Evolutionary conservation across 2,329 filamentous ascomycete species (phyloP), one percentile per base, ranked within the genome.

Genomic region (Aspergillus caelatus): DNA sequence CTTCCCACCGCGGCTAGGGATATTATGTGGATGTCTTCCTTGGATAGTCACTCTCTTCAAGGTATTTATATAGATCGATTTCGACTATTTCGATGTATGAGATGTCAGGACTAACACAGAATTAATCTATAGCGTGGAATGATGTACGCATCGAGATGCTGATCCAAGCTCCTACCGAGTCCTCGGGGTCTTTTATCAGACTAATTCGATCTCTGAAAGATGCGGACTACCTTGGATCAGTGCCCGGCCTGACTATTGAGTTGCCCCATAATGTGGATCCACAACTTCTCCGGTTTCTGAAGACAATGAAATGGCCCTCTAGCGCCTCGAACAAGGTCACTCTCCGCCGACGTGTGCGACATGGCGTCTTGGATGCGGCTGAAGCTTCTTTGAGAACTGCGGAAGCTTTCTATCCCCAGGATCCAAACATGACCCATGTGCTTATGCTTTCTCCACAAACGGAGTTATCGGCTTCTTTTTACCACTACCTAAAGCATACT

Each of bases 361-460:
- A 82, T 43, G 81, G 85, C 55, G 82, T 81, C 54, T 72, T 90
- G 65, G 88, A 83, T 7, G 84, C 91, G 50, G 88, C 91, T 67
- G 89, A 94, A 69, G 89, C 90, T 61, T 89, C 92, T 0, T 82
- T 90, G 19, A 88, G 90, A 28, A 91, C 94, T 63, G 80, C 97
- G 6, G 94, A 98, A 79, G 91, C 92, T 0, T 97, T 96, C 76
- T 98, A 93, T 84, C 94, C 95, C 2, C 79, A 82, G 3, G 82
- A 88, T 62, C 82, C 88, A 6, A 74, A 77, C 2, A 78, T 87
- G 58, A 89, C 89, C 11, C 93, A 97, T 75, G 86, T 97, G 2
- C 83, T 99, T n/a, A 79, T 97, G 2, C 85, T 99, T 7, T 94
- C 93, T 6, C 88, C 94, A 1, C 89, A 96, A 68, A 86, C 85